phyloP scores from a whole-genome alignment of 345 rosid genomes.

The Streptanthus diversifolius region DNA sequence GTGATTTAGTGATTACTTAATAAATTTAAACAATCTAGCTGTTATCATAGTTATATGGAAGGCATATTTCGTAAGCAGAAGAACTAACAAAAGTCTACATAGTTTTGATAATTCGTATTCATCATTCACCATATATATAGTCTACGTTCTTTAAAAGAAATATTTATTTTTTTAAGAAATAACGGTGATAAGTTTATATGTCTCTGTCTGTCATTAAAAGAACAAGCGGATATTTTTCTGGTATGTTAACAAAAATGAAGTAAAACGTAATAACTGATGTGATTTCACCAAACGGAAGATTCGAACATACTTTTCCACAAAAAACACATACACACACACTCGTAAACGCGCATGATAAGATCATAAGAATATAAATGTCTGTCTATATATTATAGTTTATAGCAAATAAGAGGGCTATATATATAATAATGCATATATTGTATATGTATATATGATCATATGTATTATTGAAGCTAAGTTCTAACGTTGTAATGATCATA shows the following conservation, averaged over 20 bases:
- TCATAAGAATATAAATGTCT: conserved; percentile 6
- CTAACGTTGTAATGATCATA: conserved; percentile 7
- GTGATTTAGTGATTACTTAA: background rate
- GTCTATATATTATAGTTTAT: conserved; percentile 17
- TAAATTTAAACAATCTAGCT: conserved; percentile 7
- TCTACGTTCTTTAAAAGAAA: background rate
- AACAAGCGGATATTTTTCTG: conserved; percentile 35
- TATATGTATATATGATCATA: background rate
- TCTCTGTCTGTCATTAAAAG: conserved; percentile 26
- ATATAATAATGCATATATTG: conserved; percentile 6
- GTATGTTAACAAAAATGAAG: conserved; percentile 37
- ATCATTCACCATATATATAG: background rate
- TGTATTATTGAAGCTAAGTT: conserved; percentile 19
- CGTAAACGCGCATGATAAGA: conserved; percentile 32
- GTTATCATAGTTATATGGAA: background rate
- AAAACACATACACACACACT: conserved; percentile 22
- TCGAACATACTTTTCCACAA: conserved; percentile 36
- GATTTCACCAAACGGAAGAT: conserved; percentile 40
- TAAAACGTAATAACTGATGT: conserved; percentile 31
- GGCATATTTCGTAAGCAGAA: conserved; percentile 5
- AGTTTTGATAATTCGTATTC: background rate
- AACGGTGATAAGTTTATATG: conserved; percentile 13
- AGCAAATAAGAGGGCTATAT: conserved; percentile 11
- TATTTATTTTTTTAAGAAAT: background rate
- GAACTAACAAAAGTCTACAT: background rate